Evolutionary conservation across 441 rosid species (phyloP).

Genomic region (California macrophylla): DNA sequence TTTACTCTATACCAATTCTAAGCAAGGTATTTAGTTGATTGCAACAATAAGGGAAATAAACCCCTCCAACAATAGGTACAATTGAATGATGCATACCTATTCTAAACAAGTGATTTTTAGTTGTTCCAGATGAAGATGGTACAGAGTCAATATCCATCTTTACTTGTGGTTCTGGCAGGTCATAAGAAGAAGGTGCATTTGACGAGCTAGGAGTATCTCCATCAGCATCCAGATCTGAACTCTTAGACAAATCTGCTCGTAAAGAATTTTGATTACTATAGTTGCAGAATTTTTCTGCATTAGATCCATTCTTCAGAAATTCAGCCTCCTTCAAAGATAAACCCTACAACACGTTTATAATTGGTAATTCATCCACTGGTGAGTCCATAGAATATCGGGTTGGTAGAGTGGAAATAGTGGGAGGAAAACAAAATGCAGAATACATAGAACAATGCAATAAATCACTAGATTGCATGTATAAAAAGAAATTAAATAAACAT

Average conservation of each 20-base stretch:
- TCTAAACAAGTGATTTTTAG: slow-evolving; percentile 43
- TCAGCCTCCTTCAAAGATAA: slow-evolving; percentile 73
- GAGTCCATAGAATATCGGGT: slow-evolving; percentile 6
- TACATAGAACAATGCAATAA: neutral
- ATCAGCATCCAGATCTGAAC: slow-evolving; percentile 29
- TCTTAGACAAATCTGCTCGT: slow-evolving; percentile 24
- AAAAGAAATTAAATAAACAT: slow-evolving; percentile 49
- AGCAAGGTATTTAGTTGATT: no score
- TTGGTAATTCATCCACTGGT: slow-evolving; percentile 19
- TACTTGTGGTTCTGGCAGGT: slow-evolving; percentile 41
- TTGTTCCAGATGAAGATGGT: slow-evolving; percentile 42
- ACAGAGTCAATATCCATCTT: slow-evolving; percentile 42
- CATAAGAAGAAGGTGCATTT: slow-evolving; percentile 32
- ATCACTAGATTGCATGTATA: neutral
- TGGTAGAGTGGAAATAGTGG: neutral
- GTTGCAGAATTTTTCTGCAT: slow-evolving; percentile 45
- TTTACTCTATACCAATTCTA: no score
- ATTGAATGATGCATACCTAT: slow-evolving; percentile 28
- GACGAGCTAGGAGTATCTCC: slow-evolving; percentile 47
- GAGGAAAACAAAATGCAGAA: neutral
- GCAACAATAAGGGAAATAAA: no score
- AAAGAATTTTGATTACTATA: slow-evolving; percentile 36
- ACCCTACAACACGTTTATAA: slow-evolving; percentile 41
- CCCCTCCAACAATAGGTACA: neutral
- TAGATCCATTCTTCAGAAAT: slow-evolving; percentile 52